Evolutionary conservation across 2,329 filamentous ascomycete species (phyloP).

Genomic region (Trichoderma aggressivum): DNA sequence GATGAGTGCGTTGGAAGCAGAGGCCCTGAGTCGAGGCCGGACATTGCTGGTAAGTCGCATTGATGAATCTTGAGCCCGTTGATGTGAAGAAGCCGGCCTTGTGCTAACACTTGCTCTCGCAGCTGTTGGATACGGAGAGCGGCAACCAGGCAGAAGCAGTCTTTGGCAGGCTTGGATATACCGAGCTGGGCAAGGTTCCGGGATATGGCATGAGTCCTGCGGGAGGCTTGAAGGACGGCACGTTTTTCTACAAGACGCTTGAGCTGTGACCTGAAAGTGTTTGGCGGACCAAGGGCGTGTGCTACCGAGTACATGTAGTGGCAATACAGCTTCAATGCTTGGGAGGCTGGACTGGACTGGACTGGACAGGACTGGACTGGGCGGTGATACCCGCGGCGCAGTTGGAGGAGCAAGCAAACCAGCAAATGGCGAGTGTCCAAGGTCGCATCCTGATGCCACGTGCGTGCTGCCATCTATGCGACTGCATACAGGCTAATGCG

Average conservation of each 20-base stretch:
- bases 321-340: background rate
- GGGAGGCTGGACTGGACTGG: background rate
- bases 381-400: background rate
- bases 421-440: background rate
- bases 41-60: constrained; percentile 49
- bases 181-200: constrained; percentile 53
- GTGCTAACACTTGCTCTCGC: background rate
- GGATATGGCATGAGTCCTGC: constrained; percentile 49
- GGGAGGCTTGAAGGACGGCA: constrained; percentile 47
- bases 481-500: constrained; percentile 7
- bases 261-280: constrained; percentile 4
- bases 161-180: constrained; percentile 56
- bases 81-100: background rate
- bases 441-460: constrained; percentile 4
- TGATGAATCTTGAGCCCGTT: background rate
- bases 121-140: constrained; percentile 53
- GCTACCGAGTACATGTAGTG: background rate
- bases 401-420: background rate
- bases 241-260: constrained; percentile 60
- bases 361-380: too few species aligned
- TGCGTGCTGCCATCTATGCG: background rate
- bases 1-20: constrained; percentile 52
- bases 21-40: constrained; percentile 47
- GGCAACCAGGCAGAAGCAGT: constrained; percentile 51
- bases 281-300: background rate